Base-by-base conservation (phyloP, 2,329 filamentous ascomycete genomes). In the Ascochyta clinopodiicola region DNA sequence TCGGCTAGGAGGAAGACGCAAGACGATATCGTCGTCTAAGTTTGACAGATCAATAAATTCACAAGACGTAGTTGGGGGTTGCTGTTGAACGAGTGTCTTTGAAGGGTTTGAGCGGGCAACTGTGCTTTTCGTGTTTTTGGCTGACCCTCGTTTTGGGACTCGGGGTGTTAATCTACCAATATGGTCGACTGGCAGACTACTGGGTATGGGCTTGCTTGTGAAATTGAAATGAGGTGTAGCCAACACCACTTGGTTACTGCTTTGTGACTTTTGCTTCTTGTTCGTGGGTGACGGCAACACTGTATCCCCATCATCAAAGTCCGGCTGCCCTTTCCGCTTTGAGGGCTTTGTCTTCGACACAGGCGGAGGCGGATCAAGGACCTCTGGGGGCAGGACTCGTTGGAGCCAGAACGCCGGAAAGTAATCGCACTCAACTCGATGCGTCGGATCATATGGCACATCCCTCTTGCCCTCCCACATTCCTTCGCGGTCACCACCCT, bases 401-500 rank as follows among this genome's bases (percentile, higher is more conserved):
- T 62, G 50, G 12, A 78, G 60, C 35, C 75, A 62, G 39, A 70
- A 75, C 10, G 66, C 59, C 0, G 75, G 69, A 13, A 79, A 64
- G 27, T 39, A 55, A 36, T 76, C 73, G n/a, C 64, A 69, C 27
- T 77, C 73, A 3, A 78, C 68, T 5, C 64, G 66, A 37, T 70
- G 43, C 1, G 51, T 44, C 2, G 74, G 71, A 43, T 78, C 71
- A 31, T 75, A 77, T 6, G 59, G 61, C 9, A 61, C 40, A 9
- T 44, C 44, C 17, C 35, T 47, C 17, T 51, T 51, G 12, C 63
- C 60, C 2, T 60, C 60, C 68, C 66, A 70, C 27, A 63, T 53
- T 0, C 63, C 64, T 15, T 67, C 62, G n/a, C 69, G 62, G 19
- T 73, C 70, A 15, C 44, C 51, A 1, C 59, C 68, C 8, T 66